Conservation (phyloP, 2,329 filamentous ascomycete species). For the Fonsecaea multimorphosa region DNA sequence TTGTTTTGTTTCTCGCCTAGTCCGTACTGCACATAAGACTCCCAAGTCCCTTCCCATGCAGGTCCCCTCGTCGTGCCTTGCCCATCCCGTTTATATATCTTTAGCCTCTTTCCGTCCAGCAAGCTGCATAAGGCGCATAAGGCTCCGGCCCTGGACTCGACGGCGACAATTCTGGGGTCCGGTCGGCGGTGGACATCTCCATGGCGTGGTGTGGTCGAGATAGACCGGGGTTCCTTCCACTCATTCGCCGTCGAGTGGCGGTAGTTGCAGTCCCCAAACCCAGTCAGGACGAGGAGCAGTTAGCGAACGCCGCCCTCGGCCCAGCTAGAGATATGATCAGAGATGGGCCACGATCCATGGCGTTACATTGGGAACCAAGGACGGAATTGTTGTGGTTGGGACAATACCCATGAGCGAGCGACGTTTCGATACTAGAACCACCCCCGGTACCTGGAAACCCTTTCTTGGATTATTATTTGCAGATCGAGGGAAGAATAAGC, state of each 20-base stretch:
- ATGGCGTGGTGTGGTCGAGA: not conserved
- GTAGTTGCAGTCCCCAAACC: not conserved
- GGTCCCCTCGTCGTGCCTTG: not conserved
- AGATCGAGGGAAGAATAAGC: constrained; percentile 3
- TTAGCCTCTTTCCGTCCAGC: not conserved
- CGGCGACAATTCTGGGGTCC: not conserved
- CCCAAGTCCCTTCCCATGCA: not conserved
- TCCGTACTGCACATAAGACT: not conserved
- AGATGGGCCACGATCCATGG: not conserved
- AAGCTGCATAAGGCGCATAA: no score
- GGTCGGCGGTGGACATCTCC: not conserved
- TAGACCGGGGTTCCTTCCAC: not conserved
- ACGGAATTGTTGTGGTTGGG: not conserved
- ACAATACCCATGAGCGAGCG: no score
- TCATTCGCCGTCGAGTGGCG: not conserved
- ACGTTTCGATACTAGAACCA: no score
- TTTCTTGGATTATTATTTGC: not conserved
- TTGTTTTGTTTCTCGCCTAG: not conserved
- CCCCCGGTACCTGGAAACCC: not conserved
- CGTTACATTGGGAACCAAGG: not conserved
- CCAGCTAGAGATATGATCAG: not conserved
- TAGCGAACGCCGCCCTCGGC: not conserved
- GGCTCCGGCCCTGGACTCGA: not conserved
- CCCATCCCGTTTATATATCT: not conserved
- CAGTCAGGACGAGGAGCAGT: no score